phyloP scores from a whole-genome alignment of 495 filamentous ascomycete species.

The Ramalina intermedia region DNA sequence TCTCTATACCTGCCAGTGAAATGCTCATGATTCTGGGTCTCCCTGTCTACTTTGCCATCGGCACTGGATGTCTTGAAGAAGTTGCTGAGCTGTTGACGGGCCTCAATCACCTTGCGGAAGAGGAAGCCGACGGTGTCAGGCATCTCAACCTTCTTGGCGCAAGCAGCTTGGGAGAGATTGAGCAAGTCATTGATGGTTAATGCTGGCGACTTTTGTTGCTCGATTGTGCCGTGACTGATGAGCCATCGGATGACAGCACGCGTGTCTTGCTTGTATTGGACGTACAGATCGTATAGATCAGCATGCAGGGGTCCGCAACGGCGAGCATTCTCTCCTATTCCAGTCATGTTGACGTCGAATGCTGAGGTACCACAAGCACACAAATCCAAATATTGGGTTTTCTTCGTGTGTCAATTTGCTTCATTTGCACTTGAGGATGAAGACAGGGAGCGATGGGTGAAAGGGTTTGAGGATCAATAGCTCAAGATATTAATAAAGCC shows the following conservation, averaged over 20 bases:
- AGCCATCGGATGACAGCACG: constrained; percentile 15
- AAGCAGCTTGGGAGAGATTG: constrained; percentile 5
- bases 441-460: no score
- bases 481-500: no score
- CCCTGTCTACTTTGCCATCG: neutral
- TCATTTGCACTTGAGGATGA: no score
- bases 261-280: constrained; percentile 19
- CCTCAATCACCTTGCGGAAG: constrained; percentile 15
- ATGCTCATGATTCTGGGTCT: constrained; percentile 13
- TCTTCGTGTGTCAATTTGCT: no score
- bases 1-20: constrained; percentile 13
- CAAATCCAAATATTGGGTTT: no score
- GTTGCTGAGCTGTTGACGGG: constrained; percentile 14
- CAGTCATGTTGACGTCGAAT: no score
- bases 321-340: no score
- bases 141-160: constrained; percentile 12
- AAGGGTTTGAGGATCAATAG: no score
- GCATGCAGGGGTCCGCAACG: constrained; percentile 3
- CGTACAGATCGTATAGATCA: constrained; percentile 7
- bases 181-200: constrained; percentile 14
- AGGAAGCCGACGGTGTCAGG: constrained; percentile 16
- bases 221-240: constrained; percentile 6
- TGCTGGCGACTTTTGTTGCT: neutral
- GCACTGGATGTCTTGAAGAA: constrained; percentile 8
- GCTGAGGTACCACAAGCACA: no score